Evolutionary conservation across 2,329 filamentous ascomycete species (phyloP), one percentile per base, ranked within the genome.

Genomic region (Fusarium sp.): DNA sequence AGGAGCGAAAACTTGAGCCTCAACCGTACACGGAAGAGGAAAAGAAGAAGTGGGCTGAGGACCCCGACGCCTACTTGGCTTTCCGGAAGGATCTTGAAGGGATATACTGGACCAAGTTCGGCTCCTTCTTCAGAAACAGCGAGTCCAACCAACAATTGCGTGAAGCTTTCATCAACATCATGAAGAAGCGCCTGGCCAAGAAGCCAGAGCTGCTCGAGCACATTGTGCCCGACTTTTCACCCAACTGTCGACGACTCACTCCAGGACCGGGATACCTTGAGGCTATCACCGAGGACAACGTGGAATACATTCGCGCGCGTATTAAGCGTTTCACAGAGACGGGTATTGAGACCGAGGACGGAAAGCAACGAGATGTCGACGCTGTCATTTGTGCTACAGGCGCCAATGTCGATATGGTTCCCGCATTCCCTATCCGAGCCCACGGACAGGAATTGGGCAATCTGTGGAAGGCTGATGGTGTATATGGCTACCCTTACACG

Each of bases 301-400:
- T 91, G n/a, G 82, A 83, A 15, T 89, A 88, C 67, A 87, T 91
- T 69, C 82, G 82, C 34, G 84, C 83, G 0, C 83, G 77, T 0
- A 92, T 92, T 73, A 80, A 81, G 19, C 81, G 83, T 1, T 88
- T 93, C 65, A 91, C 87, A 0, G 79, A 81, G 38, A 87, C 81
- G 0, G 88, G 88, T 0, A 89, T 92, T 45, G 83, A 88, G 69
- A 90, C 88, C 0, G 78, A 76, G 0, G 89, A 92, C 67, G 89
- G 89, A 3, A 75, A 74, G 0, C 80, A 85, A 31, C 80, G 88
- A 5, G 82, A 87, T 17, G 88, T 91, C 0, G 90, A 92, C 62
- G 87, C 88, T 15, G 80, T 92, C 7, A 88, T 93, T 69, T 92
- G 89, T 71, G 88, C 89, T 2, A 93, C 91, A 0, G 91, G 91